Evolutionary conservation across 1,284 basidiomycete genomes (phyloP).

Genomic region (Ceratobasidium sp.): DNA sequence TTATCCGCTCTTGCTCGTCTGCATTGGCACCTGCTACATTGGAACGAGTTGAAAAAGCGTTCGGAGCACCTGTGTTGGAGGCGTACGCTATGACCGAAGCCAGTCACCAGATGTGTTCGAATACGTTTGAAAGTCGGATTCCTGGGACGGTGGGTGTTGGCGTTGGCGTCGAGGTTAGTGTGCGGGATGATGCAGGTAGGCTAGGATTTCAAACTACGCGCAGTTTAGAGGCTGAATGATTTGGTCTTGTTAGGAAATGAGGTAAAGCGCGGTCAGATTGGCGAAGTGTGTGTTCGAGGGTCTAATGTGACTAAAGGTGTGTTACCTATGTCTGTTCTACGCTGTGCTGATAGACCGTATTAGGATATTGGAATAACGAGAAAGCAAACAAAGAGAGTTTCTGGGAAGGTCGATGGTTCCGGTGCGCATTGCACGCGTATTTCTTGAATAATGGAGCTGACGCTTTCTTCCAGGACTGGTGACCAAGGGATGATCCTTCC

Average conservation of each 20-base stretch:
- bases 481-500: conserved; percentile 73
- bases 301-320: conserved; percentile 61
- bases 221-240: background rate
- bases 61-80: conserved; percentile 64
- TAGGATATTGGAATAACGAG: conserved; percentile 61
- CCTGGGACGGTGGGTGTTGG: conserved; percentile 63
- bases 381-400: conserved; percentile 57
- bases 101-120: conserved; percentile 61
- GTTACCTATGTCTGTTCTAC: conserved; percentile 3
- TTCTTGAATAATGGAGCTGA: background rate
- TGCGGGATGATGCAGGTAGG: conserved; percentile 56
- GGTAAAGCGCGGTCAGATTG: conserved; percentile 57
- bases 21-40: conserved; percentile 61
- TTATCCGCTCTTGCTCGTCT: conserved; percentile 64
- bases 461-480: conserved; percentile 63
- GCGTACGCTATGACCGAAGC: conserved; percentile 62
- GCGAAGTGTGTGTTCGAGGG: conserved; percentile 63
- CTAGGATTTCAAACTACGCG: background rate
- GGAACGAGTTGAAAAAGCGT: conserved; percentile 60
- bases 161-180: conserved; percentile 61
- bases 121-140: conserved; percentile 54
- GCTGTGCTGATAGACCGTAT: background rate
- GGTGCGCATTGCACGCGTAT: conserved; percentile 44
- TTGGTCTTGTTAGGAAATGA: conserved; percentile 53
- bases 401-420: conserved; percentile 59